Conservation (phyloP, 768 basidiomycete species). For the Boletus fagicola region DNA sequence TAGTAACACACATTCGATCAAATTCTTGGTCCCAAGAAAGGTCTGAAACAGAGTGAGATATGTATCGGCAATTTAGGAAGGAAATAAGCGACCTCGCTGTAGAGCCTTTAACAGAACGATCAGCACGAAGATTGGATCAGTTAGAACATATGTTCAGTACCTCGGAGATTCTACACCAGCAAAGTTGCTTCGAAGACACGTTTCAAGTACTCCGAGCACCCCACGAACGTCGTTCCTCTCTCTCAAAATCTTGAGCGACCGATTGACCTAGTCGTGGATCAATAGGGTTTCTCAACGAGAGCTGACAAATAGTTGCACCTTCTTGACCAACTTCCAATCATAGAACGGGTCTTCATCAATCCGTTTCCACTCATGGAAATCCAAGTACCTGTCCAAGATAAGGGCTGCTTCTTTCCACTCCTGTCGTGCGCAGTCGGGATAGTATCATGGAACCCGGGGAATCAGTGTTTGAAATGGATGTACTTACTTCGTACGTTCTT, state of each 20-base stretch:
- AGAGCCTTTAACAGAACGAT: constrained; percentile 53
- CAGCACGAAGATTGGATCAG: background rate
- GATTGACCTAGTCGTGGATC: constrained; percentile 53
- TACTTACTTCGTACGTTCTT: constrained; percentile 63
- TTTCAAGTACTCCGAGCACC: constrained; percentile 85
- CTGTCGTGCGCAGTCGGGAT: constrained; percentile 29
- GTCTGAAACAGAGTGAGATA: constrained; percentile 51
- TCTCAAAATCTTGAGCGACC: constrained; percentile 68
- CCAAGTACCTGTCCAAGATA: constrained; percentile 75
- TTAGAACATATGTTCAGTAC: constrained; percentile 32
- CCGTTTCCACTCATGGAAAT: constrained; percentile 89
- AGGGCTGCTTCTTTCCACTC: constrained; percentile 88
- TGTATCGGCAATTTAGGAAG: background rate
- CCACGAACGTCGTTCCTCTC: constrained; percentile 81
- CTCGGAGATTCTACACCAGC: constrained; percentile 86
- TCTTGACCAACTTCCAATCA: constrained; percentile 84
- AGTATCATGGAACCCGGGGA: background rate
- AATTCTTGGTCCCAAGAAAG: constrained; percentile 85
- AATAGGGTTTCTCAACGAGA: background rate
- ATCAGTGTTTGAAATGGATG: background rate
- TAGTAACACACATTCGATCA: constrained; percentile 70
- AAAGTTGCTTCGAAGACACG: constrained; percentile 89
- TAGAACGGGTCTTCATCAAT: constrained; percentile 87
- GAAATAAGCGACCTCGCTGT: constrained; percentile 64
- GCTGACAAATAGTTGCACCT: constrained; percentile 40